phyloP scores from a whole-genome alignment of 140 eudicot genomes.

The Oenanthe javanica region DNA sequence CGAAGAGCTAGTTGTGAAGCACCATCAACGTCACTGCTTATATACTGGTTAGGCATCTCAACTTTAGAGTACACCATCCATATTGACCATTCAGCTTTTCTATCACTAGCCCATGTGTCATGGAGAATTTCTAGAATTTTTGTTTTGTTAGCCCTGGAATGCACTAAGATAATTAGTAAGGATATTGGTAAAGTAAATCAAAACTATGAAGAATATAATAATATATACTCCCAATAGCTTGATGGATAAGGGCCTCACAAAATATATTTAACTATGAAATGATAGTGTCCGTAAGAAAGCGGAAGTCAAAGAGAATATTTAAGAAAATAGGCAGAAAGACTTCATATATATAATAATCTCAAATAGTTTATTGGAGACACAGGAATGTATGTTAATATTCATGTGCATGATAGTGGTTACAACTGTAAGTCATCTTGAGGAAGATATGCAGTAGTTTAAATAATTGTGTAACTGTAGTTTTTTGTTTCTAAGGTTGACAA shows the following conservation, averaged over 20 bases:
- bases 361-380: not conserved
- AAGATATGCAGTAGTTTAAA: not conserved
- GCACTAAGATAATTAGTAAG: not conserved
- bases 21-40: constrained; percentile 54
- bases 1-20: constrained; percentile 39
- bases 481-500: not conserved
- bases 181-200: not conserved
- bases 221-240: not conserved
- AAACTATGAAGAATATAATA: not conserved
- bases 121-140: constrained; percentile 64
- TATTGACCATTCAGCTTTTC: constrained; percentile 98
- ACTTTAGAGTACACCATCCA: constrained; percentile 98
- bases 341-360: not conserved
- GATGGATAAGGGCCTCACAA: not conserved
- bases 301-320: not conserved
- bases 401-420: not conserved
- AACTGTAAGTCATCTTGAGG: not conserved
- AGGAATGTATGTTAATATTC: not conserved
- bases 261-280: not conserved
- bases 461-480: not conserved
- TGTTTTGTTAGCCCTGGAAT: constrained; percentile 60
- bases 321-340: not conserved
- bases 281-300: not conserved
- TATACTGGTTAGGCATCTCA: constrained; percentile 87
- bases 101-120: constrained; percentile 73